A percentile compares a stretch with the other conserved stretches of the same genome.
Conservation (phyloP, 2,329 filamentous ascomycete species). For the Samsoniella hepiali region DNA sequence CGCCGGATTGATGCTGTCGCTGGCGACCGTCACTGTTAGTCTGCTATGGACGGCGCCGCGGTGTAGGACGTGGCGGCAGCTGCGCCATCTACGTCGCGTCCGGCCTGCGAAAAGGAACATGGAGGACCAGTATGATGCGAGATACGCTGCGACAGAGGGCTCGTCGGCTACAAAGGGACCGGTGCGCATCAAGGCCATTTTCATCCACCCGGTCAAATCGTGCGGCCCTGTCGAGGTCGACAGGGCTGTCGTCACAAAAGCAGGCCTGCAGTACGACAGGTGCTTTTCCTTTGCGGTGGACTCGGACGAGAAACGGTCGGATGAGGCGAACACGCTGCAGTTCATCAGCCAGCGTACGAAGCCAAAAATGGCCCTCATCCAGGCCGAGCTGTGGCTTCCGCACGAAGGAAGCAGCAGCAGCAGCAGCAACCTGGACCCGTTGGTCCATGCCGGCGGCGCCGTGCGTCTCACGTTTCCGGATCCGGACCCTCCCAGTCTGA, state of each 20-base stretch:
- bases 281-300: slow-evolving; percentile 31
- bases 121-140: slow-evolving; percentile 25
- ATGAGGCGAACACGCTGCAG: slow-evolving; percentile 21
- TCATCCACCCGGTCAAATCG: slow-evolving; percentile 30
- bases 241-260: slow-evolving; percentile 25
- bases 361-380: slow-evolving; percentile 21
- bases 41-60: slow-evolving; percentile 4
- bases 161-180: not conserved
- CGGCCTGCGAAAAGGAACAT: slow-evolving; percentile 27
- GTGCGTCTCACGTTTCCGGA: slow-evolving; percentile 16
- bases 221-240: slow-evolving; percentile 28
- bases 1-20: not conserved
- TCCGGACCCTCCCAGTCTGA: not conserved
- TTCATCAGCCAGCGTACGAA: slow-evolving; percentile 30
- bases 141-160: slow-evolving; percentile 19
- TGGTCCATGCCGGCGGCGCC: slow-evolving; percentile 19
- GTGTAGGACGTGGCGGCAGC: slow-evolving; percentile 7
- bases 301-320: slow-evolving; percentile 23
- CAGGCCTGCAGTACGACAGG: slow-evolving; percentile 26
- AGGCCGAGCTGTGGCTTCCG: slow-evolving; percentile 22
- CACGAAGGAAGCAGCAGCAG: not conserved
- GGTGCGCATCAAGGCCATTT: slow-evolving; percentile 27
- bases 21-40: not conserved
- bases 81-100: slow-evolving; percentile 19
- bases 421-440: not conserved